A percentile compares a stretch with the other conserved stretches of the same genome.
Evolutionary conservation across 225 moss, liverwort and hornwort genomes (phyloP).

Genomic region (Polytrichum formosum): DNA sequence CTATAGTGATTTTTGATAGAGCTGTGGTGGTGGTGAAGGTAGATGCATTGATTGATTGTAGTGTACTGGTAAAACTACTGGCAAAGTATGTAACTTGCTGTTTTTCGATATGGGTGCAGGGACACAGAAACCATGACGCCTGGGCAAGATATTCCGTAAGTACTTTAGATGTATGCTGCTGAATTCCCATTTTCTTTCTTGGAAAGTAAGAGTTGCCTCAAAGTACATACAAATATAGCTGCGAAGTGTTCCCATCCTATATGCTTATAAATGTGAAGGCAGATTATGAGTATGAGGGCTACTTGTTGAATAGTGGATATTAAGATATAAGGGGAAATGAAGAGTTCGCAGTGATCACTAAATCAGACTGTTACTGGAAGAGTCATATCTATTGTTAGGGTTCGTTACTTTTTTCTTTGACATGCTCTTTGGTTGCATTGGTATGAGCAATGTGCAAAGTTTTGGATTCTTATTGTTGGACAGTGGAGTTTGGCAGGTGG

Average conservation of each 20-base stretch:
- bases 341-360: background rate
- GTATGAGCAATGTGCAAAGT: background rate
- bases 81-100: background rate
- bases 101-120: background rate
- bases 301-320: too few relatives aligned
- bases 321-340: background rate
- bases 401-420: background rate
- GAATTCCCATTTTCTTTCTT: background rate
- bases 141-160: background rate
- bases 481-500: conserved; percentile 43
- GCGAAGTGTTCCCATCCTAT: background rate
- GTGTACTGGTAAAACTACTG: background rate
- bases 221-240: background rate
- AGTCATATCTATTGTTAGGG: background rate
- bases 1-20: background rate
- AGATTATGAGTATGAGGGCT: background rate
- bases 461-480: background rate
- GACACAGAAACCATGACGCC: background rate
- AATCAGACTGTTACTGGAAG: background rate
- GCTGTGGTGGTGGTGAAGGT: background rate
- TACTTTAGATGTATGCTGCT: background rate
- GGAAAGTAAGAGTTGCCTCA: background rate
- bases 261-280: background rate
- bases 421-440: background rate
- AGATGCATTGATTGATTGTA: background rate